These are phyloP conservation scores for Myxozyma mucilagina DNA, from an alignment of 805 yeast genomes.

Conservation along the genomic window DNA sequence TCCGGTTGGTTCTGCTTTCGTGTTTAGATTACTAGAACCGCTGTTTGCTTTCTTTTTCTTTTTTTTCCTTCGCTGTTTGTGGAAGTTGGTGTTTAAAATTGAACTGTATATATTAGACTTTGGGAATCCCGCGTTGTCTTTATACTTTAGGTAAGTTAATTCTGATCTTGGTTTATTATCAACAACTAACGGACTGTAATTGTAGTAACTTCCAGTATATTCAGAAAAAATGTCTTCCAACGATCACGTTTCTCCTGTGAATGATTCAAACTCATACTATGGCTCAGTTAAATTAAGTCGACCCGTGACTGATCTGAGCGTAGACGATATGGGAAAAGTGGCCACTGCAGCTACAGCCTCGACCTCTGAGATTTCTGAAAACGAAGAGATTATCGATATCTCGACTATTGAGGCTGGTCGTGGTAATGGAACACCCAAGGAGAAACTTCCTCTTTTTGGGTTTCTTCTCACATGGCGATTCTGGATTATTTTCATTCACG, in stretches of 20 bases:
- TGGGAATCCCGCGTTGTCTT: neutral
- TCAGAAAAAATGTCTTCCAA: neutral
- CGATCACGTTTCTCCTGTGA: neutral
- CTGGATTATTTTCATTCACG: constrained; percentile 46
- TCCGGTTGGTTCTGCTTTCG: constrained; percentile 36
- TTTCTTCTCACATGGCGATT: constrained; percentile 42
- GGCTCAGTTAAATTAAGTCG: constrained; percentile 5
- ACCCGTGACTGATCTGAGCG: constrained; percentile 10
- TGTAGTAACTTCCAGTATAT: too few relatives aligned
- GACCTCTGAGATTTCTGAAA: neutral
- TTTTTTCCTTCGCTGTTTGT: neutral
- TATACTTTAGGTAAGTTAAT: neutral
- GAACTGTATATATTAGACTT: too few relatives aligned
- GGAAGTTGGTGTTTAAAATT: too few relatives aligned
- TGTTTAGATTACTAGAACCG: constrained; percentile 34
- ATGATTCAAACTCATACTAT: neutral
- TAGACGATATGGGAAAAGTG: neutral
- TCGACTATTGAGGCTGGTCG: neutral
- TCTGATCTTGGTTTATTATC: neutral
- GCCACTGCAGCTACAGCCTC: neutral
- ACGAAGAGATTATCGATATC: neutral
- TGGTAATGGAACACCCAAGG: neutral
- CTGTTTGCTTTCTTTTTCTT: neutral
- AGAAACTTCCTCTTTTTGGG: constrained; percentile 11
- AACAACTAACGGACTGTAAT: neutral